Conservation (phyloP, 768 basidiomycete species). For the Phylloporus sp. region DNA sequence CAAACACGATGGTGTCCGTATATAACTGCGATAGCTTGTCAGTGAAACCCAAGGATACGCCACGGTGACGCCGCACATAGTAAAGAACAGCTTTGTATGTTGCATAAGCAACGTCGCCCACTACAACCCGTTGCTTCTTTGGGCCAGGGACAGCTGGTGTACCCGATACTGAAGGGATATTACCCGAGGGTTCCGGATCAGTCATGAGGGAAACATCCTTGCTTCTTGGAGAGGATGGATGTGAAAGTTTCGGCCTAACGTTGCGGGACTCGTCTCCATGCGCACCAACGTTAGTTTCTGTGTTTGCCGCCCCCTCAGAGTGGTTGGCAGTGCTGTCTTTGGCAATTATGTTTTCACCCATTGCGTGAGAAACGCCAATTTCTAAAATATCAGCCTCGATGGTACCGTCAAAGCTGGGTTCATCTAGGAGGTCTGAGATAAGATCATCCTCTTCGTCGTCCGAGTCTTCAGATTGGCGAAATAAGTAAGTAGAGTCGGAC, state of each 20-base stretch:
- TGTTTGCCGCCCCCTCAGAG: neutral
- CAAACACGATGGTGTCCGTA: conserved; percentile 80
- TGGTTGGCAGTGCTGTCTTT: conserved; percentile 7
- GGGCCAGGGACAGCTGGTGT: conserved; percentile 37
- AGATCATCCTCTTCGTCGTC: conserved; percentile 51
- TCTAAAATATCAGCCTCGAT: conserved; percentile 22
- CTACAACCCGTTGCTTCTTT: conserved; percentile 48
- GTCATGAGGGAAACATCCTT: conserved; percentile 18
- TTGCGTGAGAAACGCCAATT: neutral
- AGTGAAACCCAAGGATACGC: neutral
- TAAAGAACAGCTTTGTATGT: conserved; percentile 70
- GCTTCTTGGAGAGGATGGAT: conserved; percentile 39
- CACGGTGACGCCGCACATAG: conserved; percentile 50
- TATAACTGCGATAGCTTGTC: conserved; percentile 53
- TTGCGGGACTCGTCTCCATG: conserved; percentile 24
- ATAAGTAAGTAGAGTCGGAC: conserved; percentile 44
- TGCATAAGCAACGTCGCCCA: conserved; percentile 56
- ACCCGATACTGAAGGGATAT: neutral
- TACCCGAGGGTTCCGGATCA: conserved; percentile 6
- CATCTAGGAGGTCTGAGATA: conserved; percentile 32
- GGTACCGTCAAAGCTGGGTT: conserved; percentile 29
- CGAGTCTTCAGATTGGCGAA: conserved; percentile 44
- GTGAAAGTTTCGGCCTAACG: conserved; percentile 33
- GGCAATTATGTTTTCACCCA: neutral
- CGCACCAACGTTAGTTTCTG: neutral